Base-by-base conservation (phyloP, 495 filamentous ascomycete species). In the Penicillium macrosclerotiorum region DNA sequence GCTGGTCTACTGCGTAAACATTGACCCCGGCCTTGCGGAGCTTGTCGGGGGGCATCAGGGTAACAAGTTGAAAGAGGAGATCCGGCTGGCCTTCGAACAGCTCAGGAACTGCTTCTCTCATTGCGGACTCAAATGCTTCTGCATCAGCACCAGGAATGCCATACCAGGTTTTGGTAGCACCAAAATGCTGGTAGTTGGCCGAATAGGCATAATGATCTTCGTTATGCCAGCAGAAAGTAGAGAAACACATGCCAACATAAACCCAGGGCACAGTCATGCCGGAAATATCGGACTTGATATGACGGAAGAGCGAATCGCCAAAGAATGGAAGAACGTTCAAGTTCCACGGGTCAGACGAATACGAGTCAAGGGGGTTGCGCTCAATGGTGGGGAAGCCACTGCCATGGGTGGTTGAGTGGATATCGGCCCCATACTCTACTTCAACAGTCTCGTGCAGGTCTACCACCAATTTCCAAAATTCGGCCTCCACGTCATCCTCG, bases 201-300 rank as follows among this genome's bases (percentile, higher is more conserved):
- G 93, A 99, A 63, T 99, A 99, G 1, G 93, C 83, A 56, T 95
- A 96, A 57, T 99, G 93, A 62, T 99, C 93, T 62, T 99, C 93
- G 49, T 95, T 95, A 60, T 99, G 93, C 93, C 93, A 99, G 65
- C 93, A 99, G 62, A 99, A 99, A 3, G 92, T 96, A 3, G 93
- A 97, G 65, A 99, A 99, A 56, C 90, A 94, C 93, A 99, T 99
- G 47, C 93, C 93, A n/a, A 99, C 94, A 62, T 99, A 99, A 5
- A 97, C 82, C 93, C 93, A 99, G 12, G 93, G 93, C 5, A 99
- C 92, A 1, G 93, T 99, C 93, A 99, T 99, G 25, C 93, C 93
- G n/a, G 93, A 96, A 45, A 99, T 91, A 65, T 99, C 93, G 0
- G 91, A 86, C 61, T 97, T 97, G 74, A 97, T 96, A 62, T 99